phyloP scores from a whole-genome alignment of 139 green algal genomes.

The Closterium sp. region DNA sequence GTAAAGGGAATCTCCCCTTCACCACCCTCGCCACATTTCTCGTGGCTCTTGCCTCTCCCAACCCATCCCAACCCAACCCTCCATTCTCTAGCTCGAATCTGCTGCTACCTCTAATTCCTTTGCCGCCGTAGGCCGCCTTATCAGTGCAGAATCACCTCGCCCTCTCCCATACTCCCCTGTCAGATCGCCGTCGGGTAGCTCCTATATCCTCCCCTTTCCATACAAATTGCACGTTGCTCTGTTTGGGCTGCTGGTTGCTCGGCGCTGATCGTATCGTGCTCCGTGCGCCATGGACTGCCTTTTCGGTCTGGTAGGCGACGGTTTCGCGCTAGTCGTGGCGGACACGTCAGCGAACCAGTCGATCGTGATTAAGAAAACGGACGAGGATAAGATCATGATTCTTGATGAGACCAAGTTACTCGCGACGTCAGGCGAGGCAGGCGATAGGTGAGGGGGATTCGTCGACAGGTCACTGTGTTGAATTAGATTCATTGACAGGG shows the following conservation, averaged over 20 bases:
- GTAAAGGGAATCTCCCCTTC: too few species aligned
- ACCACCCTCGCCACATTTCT: too few species aligned
- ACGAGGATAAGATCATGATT: slow-evolving; percentile 87
- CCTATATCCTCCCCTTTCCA: neutral
- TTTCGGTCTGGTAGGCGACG: slow-evolving; percentile 74
- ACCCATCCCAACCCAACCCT: too few species aligned
- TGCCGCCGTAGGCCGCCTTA: neutral
- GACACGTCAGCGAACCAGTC: slow-evolving; percentile 82
- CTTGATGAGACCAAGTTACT: slow-evolving; percentile 88
- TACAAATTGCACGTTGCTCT: neutral
- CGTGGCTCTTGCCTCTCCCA: too few species aligned
- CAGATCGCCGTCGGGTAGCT: neutral
- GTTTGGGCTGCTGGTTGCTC: too few species aligned
- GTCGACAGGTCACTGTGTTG: too few species aligned
- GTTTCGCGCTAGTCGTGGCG: slow-evolving; percentile 93
- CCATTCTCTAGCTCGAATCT: neutral
- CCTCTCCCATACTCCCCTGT: neutral
- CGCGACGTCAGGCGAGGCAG: slow-evolving; percentile 80
- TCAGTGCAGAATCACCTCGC: neutral
- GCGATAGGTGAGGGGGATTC: slow-evolving; percentile 73
- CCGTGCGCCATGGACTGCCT: slow-evolving; percentile 68
- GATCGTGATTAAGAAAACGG: slow-evolving; percentile 96
- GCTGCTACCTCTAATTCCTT: neutral
- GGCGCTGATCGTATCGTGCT: neutral
- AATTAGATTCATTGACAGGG: too few species aligned